These are phyloP conservation scores for Fusarium sp. DNA, from an alignment of 2,329 filamentous ascomycete species.

Conservation along the genomic window DNA sequence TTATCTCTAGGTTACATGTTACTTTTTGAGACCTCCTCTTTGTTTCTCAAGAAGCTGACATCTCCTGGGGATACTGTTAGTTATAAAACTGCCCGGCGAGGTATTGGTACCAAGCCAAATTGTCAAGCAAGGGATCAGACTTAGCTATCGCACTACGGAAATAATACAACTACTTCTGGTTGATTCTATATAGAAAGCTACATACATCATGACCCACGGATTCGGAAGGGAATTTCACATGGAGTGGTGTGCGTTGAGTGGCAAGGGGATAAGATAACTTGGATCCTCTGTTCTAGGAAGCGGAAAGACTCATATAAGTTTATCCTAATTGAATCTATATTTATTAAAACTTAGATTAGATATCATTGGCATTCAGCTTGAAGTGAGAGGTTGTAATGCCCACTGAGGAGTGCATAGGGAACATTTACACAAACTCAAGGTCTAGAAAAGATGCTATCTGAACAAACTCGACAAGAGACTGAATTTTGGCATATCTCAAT, in stretches of 20 bases:
- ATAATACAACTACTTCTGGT: too few relatives aligned
- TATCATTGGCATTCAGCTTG: rapidly evolving
- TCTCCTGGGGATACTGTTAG: background rate
- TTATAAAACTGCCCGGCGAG: background rate
- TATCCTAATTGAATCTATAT: background rate
- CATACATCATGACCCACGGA: background rate
- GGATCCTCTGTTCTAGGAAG: background rate
- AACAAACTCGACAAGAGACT: background rate
- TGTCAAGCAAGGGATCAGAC: background rate
- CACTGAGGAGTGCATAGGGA: background rate
- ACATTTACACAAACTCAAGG: background rate
- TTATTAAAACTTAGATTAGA: background rate
- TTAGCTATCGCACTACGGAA: background rate
- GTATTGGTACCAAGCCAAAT: too few relatives aligned
- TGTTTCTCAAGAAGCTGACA: too few relatives aligned
- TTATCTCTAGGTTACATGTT: background rate
- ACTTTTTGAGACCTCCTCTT: background rate
- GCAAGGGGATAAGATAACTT: background rate
- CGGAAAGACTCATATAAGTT: background rate
- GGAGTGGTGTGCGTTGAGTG: background rate
- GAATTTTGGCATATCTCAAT: too few relatives aligned
- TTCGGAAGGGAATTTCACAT: background rate
- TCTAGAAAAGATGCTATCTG: background rate
- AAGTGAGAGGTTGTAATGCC: background rate
- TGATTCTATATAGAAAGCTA: background rate